Percentiles rank a stretch among this genome's conserved stretches.
phyloP scores from a whole-genome alignment of 345 rosid genomes.

The Stellera chamaejasme region DNA sequence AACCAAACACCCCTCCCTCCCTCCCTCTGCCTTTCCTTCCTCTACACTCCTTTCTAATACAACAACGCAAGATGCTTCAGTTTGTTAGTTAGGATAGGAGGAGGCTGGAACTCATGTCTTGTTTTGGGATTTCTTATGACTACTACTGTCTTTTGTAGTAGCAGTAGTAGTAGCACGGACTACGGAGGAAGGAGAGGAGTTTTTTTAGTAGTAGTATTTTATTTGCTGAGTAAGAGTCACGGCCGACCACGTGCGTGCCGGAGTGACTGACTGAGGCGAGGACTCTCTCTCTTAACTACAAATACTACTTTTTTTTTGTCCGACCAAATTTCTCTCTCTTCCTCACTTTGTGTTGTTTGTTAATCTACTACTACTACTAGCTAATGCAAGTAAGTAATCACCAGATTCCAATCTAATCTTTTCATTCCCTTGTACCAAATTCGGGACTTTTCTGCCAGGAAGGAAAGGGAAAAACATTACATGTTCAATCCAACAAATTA shows the following conservation, averaged over 20 bases:
- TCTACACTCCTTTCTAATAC: too few relatives aligned
- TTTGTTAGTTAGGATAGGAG: too few relatives aligned
- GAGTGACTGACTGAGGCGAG: not conserved
- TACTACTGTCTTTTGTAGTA: not conserved
- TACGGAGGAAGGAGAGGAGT: too few relatives aligned
- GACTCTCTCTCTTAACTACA: not conserved
- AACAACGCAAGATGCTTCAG: too few relatives aligned
- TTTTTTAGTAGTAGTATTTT: not conserved
- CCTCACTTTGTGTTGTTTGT: too few relatives aligned
- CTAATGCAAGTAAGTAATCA: too few relatives aligned
- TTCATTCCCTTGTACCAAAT: not conserved
- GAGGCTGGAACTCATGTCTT: too few relatives aligned
- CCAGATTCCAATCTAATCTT: not conserved
- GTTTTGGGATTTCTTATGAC: too few relatives aligned
- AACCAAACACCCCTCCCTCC: too few relatives aligned
- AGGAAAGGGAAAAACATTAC: not conserved
- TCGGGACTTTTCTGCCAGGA: conserved; percentile 1
- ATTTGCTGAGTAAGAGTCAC: conserved; percentile 24
- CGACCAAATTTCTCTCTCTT: not conserved
- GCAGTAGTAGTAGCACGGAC: too few relatives aligned
- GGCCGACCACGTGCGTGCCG: conserved; percentile 23
- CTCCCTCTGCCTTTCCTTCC: too few relatives aligned
- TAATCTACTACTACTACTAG: not conserved
- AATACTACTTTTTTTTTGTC: conserved; percentile 1
- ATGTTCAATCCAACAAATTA: not conserved